Percentiles rank a stretch among this genome's conserved stretches.
Evolutionary conservation across 352 stramenopile genomes (phyloP).

Genomic region (Phytophthora sansomeana): DNA sequence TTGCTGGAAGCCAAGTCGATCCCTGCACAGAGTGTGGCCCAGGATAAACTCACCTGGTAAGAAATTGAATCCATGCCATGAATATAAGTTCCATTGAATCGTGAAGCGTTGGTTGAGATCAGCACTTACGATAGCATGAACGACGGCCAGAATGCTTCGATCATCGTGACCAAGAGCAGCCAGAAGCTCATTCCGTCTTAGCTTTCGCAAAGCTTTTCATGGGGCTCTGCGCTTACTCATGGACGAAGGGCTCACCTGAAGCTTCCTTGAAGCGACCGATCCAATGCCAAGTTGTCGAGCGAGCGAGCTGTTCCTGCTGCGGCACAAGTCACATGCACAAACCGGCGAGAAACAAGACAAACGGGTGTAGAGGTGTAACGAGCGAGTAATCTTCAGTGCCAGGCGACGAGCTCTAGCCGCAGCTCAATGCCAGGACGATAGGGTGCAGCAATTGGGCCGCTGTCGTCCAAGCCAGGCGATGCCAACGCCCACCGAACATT

Average conservation of each 20-base stretch:
- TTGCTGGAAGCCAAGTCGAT: conserved; percentile 53
- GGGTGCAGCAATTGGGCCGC: conserved; percentile 5
- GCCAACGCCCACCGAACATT: not conserved
- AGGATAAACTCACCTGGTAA: conserved; percentile 42
- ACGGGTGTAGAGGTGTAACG: conserved; percentile 12
- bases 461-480: not conserved
- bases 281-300: conserved; percentile 13
- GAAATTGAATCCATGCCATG: conserved; percentile 27
- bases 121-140: no score
- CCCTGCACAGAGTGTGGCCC: conserved; percentile 28
- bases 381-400: conserved; percentile 18
- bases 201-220: no score
- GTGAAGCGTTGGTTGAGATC: not conserved
- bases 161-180: not conserved
- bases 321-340: conserved; percentile 3
- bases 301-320: no score
- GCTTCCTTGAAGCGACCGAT: not conserved
- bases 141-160: no score
- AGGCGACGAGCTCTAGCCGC: conserved; percentile 9
- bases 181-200: no score
- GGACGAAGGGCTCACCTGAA: no score
- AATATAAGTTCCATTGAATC: conserved; percentile 12
- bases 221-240: no score
- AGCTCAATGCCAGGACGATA: conserved; percentile 14
- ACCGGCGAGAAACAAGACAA: conserved; percentile 25